A percentile compares a stretch with the other conserved stretches of the same genome.
These are phyloP conservation scores for Hypoxylon crocopeplum DNA, from an alignment of 495 filamentous ascomycete genomes.

Conservation along the genomic window DNA sequence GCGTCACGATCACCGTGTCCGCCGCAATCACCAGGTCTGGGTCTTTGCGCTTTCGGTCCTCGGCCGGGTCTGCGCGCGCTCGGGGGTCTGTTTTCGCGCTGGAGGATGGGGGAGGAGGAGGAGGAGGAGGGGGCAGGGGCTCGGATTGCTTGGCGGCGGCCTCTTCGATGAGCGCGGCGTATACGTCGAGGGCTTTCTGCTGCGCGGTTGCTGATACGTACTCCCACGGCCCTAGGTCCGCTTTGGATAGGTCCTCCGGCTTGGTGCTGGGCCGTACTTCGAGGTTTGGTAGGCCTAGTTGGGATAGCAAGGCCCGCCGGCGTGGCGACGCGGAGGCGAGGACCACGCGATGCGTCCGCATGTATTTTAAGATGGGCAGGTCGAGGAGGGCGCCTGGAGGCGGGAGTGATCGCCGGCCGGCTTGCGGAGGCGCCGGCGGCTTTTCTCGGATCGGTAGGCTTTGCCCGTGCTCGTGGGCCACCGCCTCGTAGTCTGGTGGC, in stretches of 20 bases:
- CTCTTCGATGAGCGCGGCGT: conserved; percentile 69
- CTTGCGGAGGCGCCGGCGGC: not conserved
- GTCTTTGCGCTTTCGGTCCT: conserved; percentile 52
- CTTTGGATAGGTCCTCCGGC: conserved; percentile 83
- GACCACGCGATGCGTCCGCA: conserved; percentile 78
- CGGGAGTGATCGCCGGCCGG: conserved; percentile 28
- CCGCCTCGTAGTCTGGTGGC: conserved; percentile 52
- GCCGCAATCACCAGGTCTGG: conserved; percentile 88
- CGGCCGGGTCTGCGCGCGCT: conserved; percentile 7
- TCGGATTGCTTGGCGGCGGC: conserved; percentile 31
- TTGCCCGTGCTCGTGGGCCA: conserved; percentile 46
- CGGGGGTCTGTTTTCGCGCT: not conserved
- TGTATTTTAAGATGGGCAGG: conserved; percentile 75
- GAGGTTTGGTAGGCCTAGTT: conserved; percentile 76
- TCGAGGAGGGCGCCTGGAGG: conserved; percentile 75
- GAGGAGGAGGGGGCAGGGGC: not conserved
- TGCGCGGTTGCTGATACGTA: conserved; percentile 90
- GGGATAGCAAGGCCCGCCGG: conserved; percentile 76
- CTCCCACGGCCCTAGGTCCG: conserved; percentile 75
- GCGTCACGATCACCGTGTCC: conserved; percentile 86
- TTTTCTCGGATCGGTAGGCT: conserved; percentile 17
- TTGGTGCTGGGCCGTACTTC: conserved; percentile 82
- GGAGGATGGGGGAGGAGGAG: not conserved
- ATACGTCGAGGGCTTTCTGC: conserved; percentile 81
- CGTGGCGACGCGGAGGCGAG: conserved; percentile 89